Conservation (phyloP, 305 asterid genomes). For the Rubia peregrina region DNA sequence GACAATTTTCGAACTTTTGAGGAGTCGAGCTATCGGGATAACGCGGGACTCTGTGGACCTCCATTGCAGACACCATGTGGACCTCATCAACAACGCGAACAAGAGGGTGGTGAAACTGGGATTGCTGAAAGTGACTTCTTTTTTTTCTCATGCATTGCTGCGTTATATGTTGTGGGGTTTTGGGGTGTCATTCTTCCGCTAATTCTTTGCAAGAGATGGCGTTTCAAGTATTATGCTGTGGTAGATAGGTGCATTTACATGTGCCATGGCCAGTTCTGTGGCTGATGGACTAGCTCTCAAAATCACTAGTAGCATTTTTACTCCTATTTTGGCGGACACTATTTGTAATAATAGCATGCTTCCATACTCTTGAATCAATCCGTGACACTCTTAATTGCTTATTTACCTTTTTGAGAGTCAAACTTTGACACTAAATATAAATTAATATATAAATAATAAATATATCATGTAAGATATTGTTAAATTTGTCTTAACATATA, state of each 20-base stretch:
- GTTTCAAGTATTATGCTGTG: conserved; percentile 13
- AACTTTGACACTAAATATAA: too few relatives aligned
- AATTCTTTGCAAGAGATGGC: conserved; percentile 15
- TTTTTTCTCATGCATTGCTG: conserved; percentile 21
- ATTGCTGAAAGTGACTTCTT: conserved; percentile 19
- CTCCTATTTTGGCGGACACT: too few relatives aligned
- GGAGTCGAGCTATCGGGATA: conserved; percentile 18
- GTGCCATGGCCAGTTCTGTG: background rate
- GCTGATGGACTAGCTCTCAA: background rate
- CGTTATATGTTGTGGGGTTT: conserved; percentile 20
- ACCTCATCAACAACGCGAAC: background rate
- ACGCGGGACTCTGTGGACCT: conserved; percentile 19
- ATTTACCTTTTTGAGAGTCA: too few relatives aligned
- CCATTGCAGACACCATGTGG: conserved; percentile 14
- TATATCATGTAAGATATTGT: too few relatives aligned
- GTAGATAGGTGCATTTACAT: conserved; percentile 14
- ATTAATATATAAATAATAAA: too few relatives aligned
- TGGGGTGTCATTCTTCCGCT: conserved; percentile 21
- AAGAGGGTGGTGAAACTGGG: conserved; percentile 11
- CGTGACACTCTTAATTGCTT: too few relatives aligned
- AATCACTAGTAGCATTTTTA: background rate
- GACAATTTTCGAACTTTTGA: conserved; percentile 18
- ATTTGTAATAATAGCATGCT: background rate
- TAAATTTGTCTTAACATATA: too few relatives aligned
- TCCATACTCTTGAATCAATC: background rate